Base-by-base conservation (phyloP, 2,329 filamentous ascomycete genomes). In the Fusarium floridanum region DNA sequence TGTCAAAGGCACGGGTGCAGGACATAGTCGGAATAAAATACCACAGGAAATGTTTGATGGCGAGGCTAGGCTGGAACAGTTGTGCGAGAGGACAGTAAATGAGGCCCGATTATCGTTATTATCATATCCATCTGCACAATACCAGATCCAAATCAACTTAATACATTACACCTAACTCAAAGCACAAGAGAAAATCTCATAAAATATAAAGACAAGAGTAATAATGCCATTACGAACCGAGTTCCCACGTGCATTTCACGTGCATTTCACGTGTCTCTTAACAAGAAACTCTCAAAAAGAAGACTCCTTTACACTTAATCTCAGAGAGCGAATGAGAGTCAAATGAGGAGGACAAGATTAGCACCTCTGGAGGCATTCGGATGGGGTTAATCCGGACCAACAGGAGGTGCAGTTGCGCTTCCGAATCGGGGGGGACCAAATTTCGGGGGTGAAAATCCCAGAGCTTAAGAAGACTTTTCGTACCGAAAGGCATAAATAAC, bases 241-340 rank as follows among this genome's bases (percentile, higher is more conserved):
- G 32, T 11, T 34, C 9, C 24, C 24, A 34, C 32, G 32, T 34
- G 32, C 32, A 34, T 34, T 34, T 34, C 24, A 34, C 32, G 32
- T 34, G 32, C 32, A 34, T 34, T 34, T 34, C 32, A 34, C 32
- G 32, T 34, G 56, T 4, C 12, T 74, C 17, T 4, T 71, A 27
- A 53, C 78, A 78, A 1, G 1, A 3, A 11, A 29, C 22, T 43
- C 76, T 75, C 9, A 79, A 57, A 5, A 16, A 36, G 36, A 37
- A 37, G 36, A 37, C 36, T 37, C 36, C 36, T 37, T 37, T 37
- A 17, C 16, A 37, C 36, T 37, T 37, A 37, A 37, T 37, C 36
- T 37, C 14, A 37, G 36, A 37, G 36, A 37, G 36, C 36, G 36
- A 37, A 37, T 37, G 16, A 37, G 36, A 43, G 39, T 43, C 39